phyloP scores from a whole-genome alignment of 441 rosid genomes.

The Mallotus japonicus region DNA sequence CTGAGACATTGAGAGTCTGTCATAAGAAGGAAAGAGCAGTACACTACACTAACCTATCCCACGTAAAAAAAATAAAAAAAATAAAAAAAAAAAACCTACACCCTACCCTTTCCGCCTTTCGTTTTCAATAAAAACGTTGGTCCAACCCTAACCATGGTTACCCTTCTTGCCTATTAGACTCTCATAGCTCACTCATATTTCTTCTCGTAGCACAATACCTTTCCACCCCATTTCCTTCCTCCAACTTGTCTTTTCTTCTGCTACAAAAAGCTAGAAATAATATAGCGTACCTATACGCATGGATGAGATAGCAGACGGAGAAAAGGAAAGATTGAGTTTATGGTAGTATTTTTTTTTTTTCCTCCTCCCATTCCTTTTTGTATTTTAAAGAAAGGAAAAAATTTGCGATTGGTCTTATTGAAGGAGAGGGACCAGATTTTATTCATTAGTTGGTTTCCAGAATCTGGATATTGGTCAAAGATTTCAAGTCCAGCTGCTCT shows the following conservation, averaged over 20 bases:
- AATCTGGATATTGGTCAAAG: slow-evolving; percentile 33
- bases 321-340: not conserved
- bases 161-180: not conserved
- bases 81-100: not conserved
- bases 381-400: not conserved
- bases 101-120: too few species aligned
- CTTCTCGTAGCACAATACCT: not conserved
- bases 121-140: not conserved
- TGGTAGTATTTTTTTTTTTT: not conserved
- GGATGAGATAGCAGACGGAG: not conserved
- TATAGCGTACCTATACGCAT: not conserved
- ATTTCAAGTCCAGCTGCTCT: slow-evolving; percentile 17
- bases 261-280: not conserved
- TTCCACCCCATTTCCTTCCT: not conserved
- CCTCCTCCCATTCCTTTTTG: too few species aligned
- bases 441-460: slow-evolving; percentile 16
- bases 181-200: not conserved
- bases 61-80: not conserved
- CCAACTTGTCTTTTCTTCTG: slow-evolving; percentile 10
- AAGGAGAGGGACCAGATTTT: slow-evolving; percentile 6
- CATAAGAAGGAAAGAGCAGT: not conserved
- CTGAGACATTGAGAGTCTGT: slow-evolving; percentile 22
- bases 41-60: slow-evolving; percentile 13
- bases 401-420: not conserved
- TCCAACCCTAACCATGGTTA: slow-evolving; percentile 7